Conservation (phyloP, 176 grass and related monocot genomes). For the Lolium rigidum region DNA sequence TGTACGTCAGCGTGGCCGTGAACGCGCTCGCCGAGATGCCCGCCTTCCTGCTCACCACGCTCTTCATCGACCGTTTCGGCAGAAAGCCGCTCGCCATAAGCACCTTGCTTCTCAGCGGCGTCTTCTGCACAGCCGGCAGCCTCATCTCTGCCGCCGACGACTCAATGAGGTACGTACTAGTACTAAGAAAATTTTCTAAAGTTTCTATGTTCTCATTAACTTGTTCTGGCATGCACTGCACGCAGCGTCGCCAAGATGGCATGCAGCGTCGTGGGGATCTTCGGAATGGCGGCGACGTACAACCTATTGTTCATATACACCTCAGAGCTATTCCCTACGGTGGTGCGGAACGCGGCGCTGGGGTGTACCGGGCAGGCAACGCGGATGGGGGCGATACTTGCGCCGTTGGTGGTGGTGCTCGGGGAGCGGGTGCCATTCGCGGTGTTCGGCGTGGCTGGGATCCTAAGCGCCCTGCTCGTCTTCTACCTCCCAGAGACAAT, state of each 20-base stretch:
- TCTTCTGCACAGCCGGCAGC: not conserved
- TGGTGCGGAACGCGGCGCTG: slow-evolving; percentile 78
- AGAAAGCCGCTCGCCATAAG: too few species aligned
- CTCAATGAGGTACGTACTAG: slow-evolving; percentile 9
- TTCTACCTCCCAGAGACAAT: slow-evolving; percentile 81
- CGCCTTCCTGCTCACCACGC: too few species aligned
- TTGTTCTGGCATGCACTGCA: too few species aligned
- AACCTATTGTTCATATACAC: slow-evolving; percentile 90
- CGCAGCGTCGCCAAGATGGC: slow-evolving; percentile 33
- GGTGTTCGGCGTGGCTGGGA: slow-evolving; percentile 67
- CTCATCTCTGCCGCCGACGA: slow-evolving; percentile 36
- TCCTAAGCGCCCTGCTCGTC: slow-evolving; percentile 59
- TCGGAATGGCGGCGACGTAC: slow-evolving; percentile 84
- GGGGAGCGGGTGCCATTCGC: slow-evolving; percentile 70
- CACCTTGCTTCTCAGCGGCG: too few species aligned
- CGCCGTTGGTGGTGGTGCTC: slow-evolving; percentile 78
- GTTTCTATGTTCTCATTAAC: too few species aligned
- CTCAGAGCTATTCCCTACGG: slow-evolving; percentile 87
- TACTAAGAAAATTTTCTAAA: too few species aligned
- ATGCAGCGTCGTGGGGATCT: slow-evolving; percentile 77
- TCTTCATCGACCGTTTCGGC: too few species aligned
- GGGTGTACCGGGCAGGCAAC: slow-evolving; percentile 64
- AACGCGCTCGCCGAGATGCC: too few species aligned
- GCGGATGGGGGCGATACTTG: slow-evolving; percentile 78
- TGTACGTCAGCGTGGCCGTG: too few species aligned